phyloP scores from a whole-genome alignment of 306 rosid genomes.

The Quercus mongolica region DNA sequence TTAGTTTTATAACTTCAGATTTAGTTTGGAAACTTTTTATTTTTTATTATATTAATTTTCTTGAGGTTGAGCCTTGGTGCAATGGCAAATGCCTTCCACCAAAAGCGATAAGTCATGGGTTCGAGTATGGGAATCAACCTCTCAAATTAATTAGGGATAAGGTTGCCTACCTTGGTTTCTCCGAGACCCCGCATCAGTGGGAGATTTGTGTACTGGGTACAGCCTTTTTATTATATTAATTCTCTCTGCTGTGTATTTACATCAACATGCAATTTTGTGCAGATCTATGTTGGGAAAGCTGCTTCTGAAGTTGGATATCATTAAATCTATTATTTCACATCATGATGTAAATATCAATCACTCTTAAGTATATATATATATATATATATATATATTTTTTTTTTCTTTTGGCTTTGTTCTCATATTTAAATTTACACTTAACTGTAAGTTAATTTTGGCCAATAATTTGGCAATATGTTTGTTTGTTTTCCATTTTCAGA shows the following conservation, averaged over 20 bases:
- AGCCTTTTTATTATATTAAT: too few relatives aligned
- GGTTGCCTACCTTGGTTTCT: too few relatives aligned
- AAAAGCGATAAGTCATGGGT: too few relatives aligned
- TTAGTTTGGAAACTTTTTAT: neutral
- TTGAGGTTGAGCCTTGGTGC: too few relatives aligned
- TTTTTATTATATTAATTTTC: too few relatives aligned
- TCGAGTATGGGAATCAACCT: too few relatives aligned
- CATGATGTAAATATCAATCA: conserved; percentile 61
- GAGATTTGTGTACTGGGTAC: neutral
- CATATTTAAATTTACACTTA: neutral
- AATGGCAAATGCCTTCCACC: too few relatives aligned
- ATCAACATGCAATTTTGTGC: conserved; percentile 4
- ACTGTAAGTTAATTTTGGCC: too few relatives aligned
- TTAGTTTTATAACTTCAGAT: conserved; percentile 35
- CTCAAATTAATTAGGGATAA: too few relatives aligned
- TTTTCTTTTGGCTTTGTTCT: conserved; percentile 10
- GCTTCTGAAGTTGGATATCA: conserved; percentile 90
- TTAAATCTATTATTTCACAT: conserved; percentile 85
- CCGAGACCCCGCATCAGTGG: too few relatives aligned
- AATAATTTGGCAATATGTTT: too few relatives aligned
- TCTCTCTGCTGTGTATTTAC: too few relatives aligned
- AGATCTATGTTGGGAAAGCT: conserved; percentile 97
- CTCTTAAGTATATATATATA: neutral
- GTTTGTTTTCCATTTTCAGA: conserved; percentile 37
- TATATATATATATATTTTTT: neutral